These are phyloP conservation scores for Penstemon newberryi DNA, from an alignment of 257 asterid species.

Conservation along the genomic window DNA sequence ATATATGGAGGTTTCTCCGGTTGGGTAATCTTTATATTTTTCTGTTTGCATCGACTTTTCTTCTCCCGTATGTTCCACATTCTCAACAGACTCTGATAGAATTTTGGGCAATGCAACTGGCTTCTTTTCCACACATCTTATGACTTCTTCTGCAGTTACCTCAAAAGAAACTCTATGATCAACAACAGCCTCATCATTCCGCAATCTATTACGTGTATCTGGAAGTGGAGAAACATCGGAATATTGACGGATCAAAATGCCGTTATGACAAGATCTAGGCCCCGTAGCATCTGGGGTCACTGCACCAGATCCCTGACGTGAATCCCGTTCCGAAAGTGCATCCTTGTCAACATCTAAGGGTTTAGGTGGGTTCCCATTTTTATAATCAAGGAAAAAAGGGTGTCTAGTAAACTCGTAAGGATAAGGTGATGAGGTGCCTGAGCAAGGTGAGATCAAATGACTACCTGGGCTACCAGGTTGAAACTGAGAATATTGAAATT, in stretches of 20 bases:
- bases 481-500: conserved; percentile 81
- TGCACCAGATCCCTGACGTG: conserved; percentile 67
- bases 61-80: conserved; percentile 28
- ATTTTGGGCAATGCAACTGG: conserved; percentile 37
- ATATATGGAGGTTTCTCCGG: conserved; percentile 36
- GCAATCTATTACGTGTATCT: conserved; percentile 33
- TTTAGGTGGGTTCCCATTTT: conserved; percentile 26
- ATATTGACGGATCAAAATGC: conserved; percentile 45
- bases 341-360: conserved; percentile 73
- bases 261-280: conserved; percentile 33
- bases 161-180: conserved; percentile 81
- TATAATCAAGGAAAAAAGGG: conserved; percentile 44
- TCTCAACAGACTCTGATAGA: conserved; percentile 31
- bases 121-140: conserved; percentile 66
- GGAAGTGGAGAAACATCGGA: conserved; percentile 48
- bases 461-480: conserved; percentile 97
- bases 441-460: conserved; percentile 87
- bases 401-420: conserved; percentile 59
- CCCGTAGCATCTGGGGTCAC: conserved; percentile 66
- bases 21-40: conserved; percentile 23
- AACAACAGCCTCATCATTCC: conserved; percentile 37
- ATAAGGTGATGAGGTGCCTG: conserved; percentile 87
- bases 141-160: conserved; percentile 59
- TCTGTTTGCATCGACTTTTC: conserved; percentile 28
- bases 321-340: conserved; percentile 51